phyloP scores from a whole-genome alignment of 768 basidiomycete species.

The Suillus clintonianus region DNA sequence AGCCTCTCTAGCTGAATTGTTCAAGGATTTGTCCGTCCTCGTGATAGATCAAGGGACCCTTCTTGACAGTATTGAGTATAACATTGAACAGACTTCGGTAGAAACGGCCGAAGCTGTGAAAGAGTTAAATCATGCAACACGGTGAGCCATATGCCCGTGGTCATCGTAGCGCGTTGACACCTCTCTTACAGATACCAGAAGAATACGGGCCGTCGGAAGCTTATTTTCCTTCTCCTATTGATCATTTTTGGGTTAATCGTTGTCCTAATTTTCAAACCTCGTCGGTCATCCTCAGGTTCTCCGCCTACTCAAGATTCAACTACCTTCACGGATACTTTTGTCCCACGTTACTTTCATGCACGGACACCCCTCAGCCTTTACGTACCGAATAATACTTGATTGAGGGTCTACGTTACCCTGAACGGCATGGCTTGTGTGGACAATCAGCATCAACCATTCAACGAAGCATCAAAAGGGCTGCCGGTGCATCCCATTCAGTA shows the following conservation, averaged over 20 bases:
- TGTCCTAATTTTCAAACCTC: conserved; percentile 92
- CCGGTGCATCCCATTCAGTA: neutral
- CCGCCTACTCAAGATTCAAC: conserved; percentile 26
- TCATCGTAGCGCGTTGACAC: neutral
- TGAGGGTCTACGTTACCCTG: conserved; percentile 1
- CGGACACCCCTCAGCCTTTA: conserved; percentile 24
- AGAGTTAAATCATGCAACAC: conserved; percentile 80
- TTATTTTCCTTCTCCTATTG: conserved; percentile 89
- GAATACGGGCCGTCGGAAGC: conserved; percentile 88
- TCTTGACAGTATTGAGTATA: conserved; percentile 95
- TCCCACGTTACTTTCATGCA: conserved; percentile 32
- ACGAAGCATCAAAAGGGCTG: neutral
- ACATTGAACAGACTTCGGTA: conserved; percentile 88
- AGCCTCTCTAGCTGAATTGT: conserved; percentile 87
- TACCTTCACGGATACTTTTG: conserved; percentile 26
- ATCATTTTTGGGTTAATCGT: conserved; percentile 87
- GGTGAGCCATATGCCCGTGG: conserved; percentile 46
- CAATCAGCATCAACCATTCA: neutral
- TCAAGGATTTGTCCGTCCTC: conserved; percentile 90
- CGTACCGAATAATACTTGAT: conserved; percentile 1
- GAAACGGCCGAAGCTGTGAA: conserved; percentile 82
- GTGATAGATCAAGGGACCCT: conserved; percentile 99
- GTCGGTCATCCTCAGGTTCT: conserved; percentile 38
- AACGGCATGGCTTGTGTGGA: neutral
- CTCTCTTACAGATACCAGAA: conserved; percentile 75